These are phyloP conservation scores for Coelastrella sp. DNA, from an alignment of 139 green algal genomes.

Conservation along the genomic window DNA sequence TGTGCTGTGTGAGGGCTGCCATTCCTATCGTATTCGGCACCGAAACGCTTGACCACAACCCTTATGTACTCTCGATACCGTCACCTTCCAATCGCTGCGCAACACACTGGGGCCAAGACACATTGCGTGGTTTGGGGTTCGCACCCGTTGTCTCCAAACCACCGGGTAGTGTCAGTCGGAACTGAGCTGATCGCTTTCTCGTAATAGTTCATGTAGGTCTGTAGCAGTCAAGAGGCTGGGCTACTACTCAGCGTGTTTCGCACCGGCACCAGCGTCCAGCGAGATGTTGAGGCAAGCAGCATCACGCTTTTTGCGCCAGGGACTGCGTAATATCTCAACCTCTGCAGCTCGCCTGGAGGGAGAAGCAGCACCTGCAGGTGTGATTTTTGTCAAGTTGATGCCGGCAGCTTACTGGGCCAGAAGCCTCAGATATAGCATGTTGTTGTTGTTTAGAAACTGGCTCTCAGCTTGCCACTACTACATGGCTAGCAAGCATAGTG, in stretches of 20 bases:
- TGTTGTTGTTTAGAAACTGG: no score
- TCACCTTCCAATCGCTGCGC: neutral
- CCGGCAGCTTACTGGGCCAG: neutral
- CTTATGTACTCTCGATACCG: neutral
- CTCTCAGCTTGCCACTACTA: no score
- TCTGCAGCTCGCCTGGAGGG: constrained; percentile 39
- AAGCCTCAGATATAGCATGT: neutral
- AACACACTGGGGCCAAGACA: neutral
- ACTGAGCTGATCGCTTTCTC: no score
- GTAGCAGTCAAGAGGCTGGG: neutral
- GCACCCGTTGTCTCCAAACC: neutral
- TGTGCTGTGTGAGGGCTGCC: constrained; percentile 34
- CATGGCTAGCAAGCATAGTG: no score
- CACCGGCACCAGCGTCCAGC: neutral
- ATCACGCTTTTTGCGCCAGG: constrained; percentile 20
- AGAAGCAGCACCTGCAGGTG: constrained; percentile 44
- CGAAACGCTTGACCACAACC: neutral
- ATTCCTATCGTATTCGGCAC: constrained; percentile 9
- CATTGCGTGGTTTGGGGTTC: neutral
- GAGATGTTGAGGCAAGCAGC: constrained; percentile 32
- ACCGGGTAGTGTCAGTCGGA: no score
- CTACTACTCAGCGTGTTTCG: neutral
- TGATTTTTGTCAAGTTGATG: no score
- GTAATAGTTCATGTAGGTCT: no score
- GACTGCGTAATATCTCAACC: constrained; percentile 19